These are phyloP conservation scores for Xylaria sp. DNA, from an alignment of 2,329 filamentous ascomycete species.

Conservation along the genomic window DNA sequence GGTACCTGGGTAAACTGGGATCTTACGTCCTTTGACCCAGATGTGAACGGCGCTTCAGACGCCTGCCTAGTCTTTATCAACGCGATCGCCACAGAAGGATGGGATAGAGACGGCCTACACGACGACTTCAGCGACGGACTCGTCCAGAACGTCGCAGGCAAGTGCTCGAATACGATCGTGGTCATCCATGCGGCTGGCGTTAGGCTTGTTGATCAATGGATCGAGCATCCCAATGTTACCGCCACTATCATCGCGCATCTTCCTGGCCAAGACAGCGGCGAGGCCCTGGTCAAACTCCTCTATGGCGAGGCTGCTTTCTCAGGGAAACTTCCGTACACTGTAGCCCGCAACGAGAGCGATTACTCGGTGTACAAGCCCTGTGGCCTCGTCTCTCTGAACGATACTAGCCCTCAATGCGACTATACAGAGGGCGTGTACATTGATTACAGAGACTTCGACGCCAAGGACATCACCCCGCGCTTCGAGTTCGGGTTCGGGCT, in stretches of 20 bases:
- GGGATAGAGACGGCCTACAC: slow-evolving; percentile 67
- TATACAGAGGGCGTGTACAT: slow-evolving; percentile 61
- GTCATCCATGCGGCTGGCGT: slow-evolving; percentile 68
- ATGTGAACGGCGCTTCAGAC: slow-evolving; percentile 56
- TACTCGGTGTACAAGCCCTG: slow-evolving; percentile 59
- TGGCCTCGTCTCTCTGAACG: slow-evolving; percentile 42
- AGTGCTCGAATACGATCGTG: slow-evolving; percentile 68
- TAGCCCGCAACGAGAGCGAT: slow-evolving; percentile 59
- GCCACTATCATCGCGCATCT: slow-evolving; percentile 67
- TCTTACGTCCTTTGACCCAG: slow-evolving; percentile 51
- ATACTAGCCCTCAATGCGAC: slow-evolving; percentile 65
- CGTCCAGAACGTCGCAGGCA: slow-evolving; percentile 62
- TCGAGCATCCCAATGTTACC: slow-evolving; percentile 69
- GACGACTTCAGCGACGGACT: slow-evolving; percentile 71
- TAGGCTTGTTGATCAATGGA: slow-evolving; percentile 67
- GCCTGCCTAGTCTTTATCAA: slow-evolving; percentile 71
- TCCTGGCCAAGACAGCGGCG: slow-evolving; percentile 69
- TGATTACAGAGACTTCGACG: slow-evolving; percentile 62
- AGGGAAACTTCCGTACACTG: slow-evolving; percentile 67
- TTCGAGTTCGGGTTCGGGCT: slow-evolving; percentile 63
- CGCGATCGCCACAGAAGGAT: slow-evolving; percentile 78
- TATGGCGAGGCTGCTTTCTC: slow-evolving; percentile 61
- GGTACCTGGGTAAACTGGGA: slow-evolving; percentile 65
- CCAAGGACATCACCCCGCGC: slow-evolving; percentile 50
- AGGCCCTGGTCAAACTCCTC: slow-evolving; percentile 59